Percentiles rank a stretch among this genome's conserved stretches.
These are phyloP conservation scores for Dactylella cylindrospora DNA, from an alignment of 2,329 filamentous ascomycete genomes.

Conservation along the genomic window DNA sequence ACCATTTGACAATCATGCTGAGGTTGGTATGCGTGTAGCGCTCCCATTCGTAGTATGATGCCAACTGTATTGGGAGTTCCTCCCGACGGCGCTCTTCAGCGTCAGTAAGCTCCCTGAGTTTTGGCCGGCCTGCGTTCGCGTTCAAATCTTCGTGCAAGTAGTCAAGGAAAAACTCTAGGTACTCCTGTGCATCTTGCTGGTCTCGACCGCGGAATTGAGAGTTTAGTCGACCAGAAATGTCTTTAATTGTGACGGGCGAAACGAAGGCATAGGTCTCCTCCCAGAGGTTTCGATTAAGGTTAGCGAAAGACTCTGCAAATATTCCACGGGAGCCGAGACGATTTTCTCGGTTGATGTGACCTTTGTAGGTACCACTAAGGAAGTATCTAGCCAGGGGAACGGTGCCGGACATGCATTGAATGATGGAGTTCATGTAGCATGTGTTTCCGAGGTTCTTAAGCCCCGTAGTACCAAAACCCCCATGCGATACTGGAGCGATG, in stretches of 20 bases:
- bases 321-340: conserved; percentile 63
- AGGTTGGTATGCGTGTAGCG: conserved; percentile 68
- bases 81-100: conserved; percentile 65
- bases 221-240: conserved; percentile 66
- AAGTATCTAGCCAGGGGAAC: conserved; percentile 95
- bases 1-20: conserved; percentile 77
- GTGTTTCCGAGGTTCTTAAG: conserved; percentile 92
- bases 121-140: conserved; percentile 62
- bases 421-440: conserved; percentile 99
- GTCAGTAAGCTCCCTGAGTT: conserved; percentile 61
- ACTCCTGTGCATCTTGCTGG: conserved; percentile 92
- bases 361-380: conserved; percentile 69
- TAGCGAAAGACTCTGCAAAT: conserved; percentile 62
- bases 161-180: conserved; percentile 77
- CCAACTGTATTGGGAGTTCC: conserved; percentile 62
- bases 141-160: conserved; percentile 87
- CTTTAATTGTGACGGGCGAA: conserved; percentile 50
- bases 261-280: conserved; percentile 48
- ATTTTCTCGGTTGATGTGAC: conserved; percentile 82
- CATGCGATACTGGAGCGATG: conserved; percentile 65
- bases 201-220: conserved; percentile 69
- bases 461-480: conserved; percentile 68
- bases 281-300: conserved; percentile 52
- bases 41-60: conserved; percentile 73
- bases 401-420: conserved; percentile 91